phyloP scores from a whole-genome alignment of 139 green algal genomes.

The Micromonas commoda region DNA sequence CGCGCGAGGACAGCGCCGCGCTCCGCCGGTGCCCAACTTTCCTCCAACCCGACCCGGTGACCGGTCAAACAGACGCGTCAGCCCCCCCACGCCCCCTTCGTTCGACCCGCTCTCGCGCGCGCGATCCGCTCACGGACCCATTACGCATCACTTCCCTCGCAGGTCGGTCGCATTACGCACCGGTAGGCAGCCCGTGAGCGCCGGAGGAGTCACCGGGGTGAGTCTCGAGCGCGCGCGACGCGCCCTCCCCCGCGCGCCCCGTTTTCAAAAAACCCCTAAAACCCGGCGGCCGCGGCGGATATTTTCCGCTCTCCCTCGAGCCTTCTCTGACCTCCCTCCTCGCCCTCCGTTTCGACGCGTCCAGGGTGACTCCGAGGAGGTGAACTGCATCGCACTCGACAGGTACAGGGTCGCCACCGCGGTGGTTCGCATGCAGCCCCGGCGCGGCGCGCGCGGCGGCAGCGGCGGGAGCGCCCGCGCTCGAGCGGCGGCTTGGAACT shows the following conservation, averaged over 20 bases:
- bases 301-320: not conserved
- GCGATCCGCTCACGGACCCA: not conserved
- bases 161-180: not conserved
- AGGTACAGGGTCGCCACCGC: not conserved
- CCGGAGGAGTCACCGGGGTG: not conserved
- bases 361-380: not conserved
- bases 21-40: too few species aligned
- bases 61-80: too few species aligned
- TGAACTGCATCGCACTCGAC: not conserved
- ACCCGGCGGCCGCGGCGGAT: not conserved
- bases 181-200: not conserved
- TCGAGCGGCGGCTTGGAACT: too few species aligned
- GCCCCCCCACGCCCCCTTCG: too few species aligned
- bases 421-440: not conserved
- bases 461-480: too few species aligned
- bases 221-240: not conserved
- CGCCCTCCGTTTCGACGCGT: not conserved
- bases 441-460: too few species aligned
- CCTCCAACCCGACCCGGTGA: too few species aligned
- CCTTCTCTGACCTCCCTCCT: not conserved
- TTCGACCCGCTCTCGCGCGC: too few species aligned
- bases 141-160: not conserved
- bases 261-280: not conserved
- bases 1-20: too few species aligned
- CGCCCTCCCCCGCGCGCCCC: not conserved